phyloP scores from a whole-genome alignment of 148 eudicot genomes.

The Agrostemma githago region DNA sequence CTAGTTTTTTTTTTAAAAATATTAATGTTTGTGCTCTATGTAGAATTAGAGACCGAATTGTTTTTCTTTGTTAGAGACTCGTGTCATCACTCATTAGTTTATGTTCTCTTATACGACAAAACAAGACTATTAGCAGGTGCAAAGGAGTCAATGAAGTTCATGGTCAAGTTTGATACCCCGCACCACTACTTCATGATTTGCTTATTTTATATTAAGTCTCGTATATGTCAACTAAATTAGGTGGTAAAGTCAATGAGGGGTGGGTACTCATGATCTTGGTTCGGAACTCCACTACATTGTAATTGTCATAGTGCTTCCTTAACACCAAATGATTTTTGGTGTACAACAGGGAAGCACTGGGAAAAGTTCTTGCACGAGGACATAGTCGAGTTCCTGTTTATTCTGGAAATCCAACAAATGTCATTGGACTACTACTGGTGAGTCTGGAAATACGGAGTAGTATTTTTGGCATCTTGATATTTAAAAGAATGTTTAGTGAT shows the following conservation, averaged over 20 bases:
- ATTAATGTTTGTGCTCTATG: not conserved
- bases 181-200: not conserved
- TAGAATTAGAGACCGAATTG: too few relatives aligned
- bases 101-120: not conserved
- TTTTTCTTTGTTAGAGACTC: too few relatives aligned
- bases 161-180: slow-evolving; percentile 7
- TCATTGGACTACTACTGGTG: slow-evolving; percentile 91
- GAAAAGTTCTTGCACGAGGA: slow-evolving; percentile 88
- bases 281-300: too few relatives aligned
- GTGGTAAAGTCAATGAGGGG: not conserved
- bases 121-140: not conserved
- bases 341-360: slow-evolving; percentile 86
- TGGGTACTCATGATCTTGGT: not conserved
- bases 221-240: not conserved
- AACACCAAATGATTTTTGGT: not conserved
- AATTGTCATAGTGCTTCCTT: too few relatives aligned
- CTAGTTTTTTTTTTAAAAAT: not conserved
- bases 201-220: not conserved
- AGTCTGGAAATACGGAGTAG: slow-evolving; percentile 19
- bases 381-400: slow-evolving; percentile 96
- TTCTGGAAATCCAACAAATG: slow-evolving; percentile 77
- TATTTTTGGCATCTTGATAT: not conserved
- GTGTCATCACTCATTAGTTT: too few relatives aligned
- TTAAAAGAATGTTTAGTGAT: not conserved
- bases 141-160: not conserved